A percentile compares a stretch with the other conserved stretches of the same genome.
phyloP scores from a whole-genome alignment of 1,284 basidiomycete species.

The Cutaneotrichosporon mucoides region DNA sequence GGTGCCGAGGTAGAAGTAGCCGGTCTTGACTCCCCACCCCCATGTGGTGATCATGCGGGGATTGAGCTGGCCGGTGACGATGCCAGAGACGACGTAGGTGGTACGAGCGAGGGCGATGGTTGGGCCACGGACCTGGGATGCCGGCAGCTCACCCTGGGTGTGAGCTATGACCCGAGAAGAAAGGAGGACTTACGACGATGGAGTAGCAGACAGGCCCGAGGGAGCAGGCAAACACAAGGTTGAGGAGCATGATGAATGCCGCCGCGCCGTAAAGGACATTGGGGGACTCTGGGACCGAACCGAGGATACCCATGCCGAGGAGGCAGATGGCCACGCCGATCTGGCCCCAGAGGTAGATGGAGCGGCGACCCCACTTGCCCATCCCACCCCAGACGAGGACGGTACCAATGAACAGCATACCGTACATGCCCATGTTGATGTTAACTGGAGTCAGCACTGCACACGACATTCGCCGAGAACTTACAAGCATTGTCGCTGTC shows the following conservation, averaged over 20 bases:
- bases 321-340: constrained; percentile 1
- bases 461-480: not conserved
- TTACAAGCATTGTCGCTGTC: constrained; percentile 20
- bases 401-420: constrained; percentile 39
- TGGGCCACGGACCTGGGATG: constrained; percentile 41
- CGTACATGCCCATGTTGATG: constrained; percentile 24
- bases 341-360: constrained; percentile 47
- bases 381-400: constrained; percentile 32
- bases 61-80: constrained; percentile 37
- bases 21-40: constrained; percentile 12
- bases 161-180: too few relatives aligned
- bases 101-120: constrained; percentile 51
- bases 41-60: constrained; percentile 48
- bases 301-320: constrained; percentile 4
- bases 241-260: constrained; percentile 30
- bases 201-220: constrained; percentile 29
- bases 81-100: constrained; percentile 47
- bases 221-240: constrained; percentile 28
- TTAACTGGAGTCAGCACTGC: constrained; percentile 4
- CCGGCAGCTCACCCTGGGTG: constrained; percentile 13
- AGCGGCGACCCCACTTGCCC: constrained; percentile 44
- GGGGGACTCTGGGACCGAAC: not conserved
- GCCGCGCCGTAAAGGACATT: constrained; percentile 14
- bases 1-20: constrained; percentile 14
- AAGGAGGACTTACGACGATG: constrained; percentile 3